phyloP scores from a whole-genome alignment of 441 rosid genomes.

The Biscutella laevigata region DNA sequence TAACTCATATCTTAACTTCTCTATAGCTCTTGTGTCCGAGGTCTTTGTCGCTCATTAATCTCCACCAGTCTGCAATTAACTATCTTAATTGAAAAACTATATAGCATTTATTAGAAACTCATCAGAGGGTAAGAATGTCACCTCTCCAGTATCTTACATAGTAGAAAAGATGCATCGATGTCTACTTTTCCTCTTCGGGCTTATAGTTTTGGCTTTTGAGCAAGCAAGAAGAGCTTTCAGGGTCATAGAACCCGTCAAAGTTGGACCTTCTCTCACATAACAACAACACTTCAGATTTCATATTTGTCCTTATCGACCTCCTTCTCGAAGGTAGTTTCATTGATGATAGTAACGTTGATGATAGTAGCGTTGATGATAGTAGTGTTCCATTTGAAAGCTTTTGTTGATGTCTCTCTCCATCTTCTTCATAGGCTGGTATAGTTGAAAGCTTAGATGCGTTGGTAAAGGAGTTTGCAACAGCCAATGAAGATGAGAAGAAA shows the following conservation, averaged over 20 bases:
- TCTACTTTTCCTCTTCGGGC: constrained; percentile 46
- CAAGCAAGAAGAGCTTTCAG: constrained; percentile 38
- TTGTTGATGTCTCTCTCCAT: neutral
- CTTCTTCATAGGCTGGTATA: constrained; percentile 70
- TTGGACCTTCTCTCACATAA: constrained; percentile 43
- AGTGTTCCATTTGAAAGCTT: neutral
- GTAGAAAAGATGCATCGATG: constrained; percentile 35
- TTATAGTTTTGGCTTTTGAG: constrained; percentile 45
- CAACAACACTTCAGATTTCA: constrained; percentile 16
- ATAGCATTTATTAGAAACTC: constrained; percentile 21
- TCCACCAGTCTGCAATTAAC: neutral
- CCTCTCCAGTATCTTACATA: constrained; percentile 7
- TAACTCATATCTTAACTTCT: constrained; percentile 1
- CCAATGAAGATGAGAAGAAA: constrained; percentile 64
- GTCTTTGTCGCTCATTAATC: neutral
- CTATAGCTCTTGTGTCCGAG: neutral
- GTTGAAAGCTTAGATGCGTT: constrained; percentile 62
- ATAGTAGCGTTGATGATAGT: too few relatives aligned
- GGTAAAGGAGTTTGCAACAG: constrained; percentile 78
- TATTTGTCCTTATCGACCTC: too few relatives aligned
- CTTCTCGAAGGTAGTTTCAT: too few relatives aligned
- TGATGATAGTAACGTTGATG: too few relatives aligned
- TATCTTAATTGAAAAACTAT: constrained; percentile 25
- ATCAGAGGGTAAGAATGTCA: constrained; percentile 27
- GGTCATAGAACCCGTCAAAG: constrained; percentile 45